Percentiles rank a stretch among this genome's conserved stretches.
phyloP scores from a whole-genome alignment of 371 early-diverging fungal species.

The Rhizopus microsporus region DNA sequence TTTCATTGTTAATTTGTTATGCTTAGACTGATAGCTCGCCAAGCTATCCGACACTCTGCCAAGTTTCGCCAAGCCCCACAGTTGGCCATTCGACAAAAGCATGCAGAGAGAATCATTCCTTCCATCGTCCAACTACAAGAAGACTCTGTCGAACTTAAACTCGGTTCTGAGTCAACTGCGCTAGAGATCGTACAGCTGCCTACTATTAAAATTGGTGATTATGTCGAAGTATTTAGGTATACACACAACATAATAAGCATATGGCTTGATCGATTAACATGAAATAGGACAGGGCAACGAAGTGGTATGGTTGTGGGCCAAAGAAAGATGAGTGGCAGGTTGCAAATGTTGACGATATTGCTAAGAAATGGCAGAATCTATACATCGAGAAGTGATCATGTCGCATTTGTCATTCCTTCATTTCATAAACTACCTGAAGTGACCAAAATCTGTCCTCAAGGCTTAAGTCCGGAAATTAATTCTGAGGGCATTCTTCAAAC shows the following conservation, averaged over 20 bases:
- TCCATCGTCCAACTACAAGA: not conserved
- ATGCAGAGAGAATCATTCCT: not conserved
- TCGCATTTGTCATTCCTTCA: constrained; percentile 51
- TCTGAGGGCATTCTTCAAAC: constrained; percentile 15
- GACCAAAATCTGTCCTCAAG: constrained; percentile 10
- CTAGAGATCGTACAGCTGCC: constrained; percentile 5
- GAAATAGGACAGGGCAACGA: constrained; percentile 40
- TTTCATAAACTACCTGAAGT: constrained; percentile 24
- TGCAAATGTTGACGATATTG: constrained; percentile 45
- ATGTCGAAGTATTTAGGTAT: constrained; percentile 58
- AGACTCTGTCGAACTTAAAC: not conserved
- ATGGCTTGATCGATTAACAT: not conserved
- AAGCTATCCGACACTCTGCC: constrained; percentile 4
- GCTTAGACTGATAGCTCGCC: constrained; percentile 16
- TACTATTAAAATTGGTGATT: constrained; percentile 48
- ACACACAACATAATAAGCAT: not conserved
- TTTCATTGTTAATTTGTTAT: not conserved
- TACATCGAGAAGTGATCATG: constrained; percentile 44
- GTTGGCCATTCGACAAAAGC: constrained; percentile 5
- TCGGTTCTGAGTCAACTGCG: not conserved
- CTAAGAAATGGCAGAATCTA: constrained; percentile 38
- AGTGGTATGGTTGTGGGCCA: constrained; percentile 51
- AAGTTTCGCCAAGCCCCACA: not conserved
- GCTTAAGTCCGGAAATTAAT: constrained; percentile 17
- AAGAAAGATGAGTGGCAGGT: constrained; percentile 42